Conservation (phyloP, 129 eudicot species). For the Saussurea involucrata region DNA sequence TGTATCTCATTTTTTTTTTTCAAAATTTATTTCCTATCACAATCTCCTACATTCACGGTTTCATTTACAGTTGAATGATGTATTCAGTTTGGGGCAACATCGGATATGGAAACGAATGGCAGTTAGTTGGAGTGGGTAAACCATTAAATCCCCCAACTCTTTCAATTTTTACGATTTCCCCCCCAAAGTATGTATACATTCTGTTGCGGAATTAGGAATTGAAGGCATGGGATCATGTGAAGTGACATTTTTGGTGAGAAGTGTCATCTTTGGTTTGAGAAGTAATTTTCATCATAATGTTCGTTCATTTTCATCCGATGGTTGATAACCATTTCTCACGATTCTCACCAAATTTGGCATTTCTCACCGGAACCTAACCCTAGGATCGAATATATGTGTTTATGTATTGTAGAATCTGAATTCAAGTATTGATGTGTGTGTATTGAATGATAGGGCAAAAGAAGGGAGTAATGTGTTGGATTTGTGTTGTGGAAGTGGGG, state of each 20-base stretch:
- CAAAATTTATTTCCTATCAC: neutral
- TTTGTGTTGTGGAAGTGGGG: slow-evolving; percentile 98
- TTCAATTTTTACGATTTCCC: neutral
- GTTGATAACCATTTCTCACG: no score
- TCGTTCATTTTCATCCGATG: no score
- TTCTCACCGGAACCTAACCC: no score
- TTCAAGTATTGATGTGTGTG: neutral
- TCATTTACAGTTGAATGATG: slow-evolving; percentile 63
- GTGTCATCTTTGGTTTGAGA: no score
- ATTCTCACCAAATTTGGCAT: no score
- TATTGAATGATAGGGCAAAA: slow-evolving; percentile 53
- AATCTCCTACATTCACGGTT: neutral
- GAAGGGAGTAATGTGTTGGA: slow-evolving; percentile 79
- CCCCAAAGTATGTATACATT: neutral
- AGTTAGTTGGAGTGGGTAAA: slow-evolving; percentile 97
- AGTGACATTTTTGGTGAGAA: no score
- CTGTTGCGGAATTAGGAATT: neutral
- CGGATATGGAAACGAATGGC: slow-evolving; percentile 93
- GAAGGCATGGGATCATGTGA: no score
- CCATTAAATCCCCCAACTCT: no score
- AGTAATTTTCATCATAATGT: no score
- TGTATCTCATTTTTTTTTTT: neutral
- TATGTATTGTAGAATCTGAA: slow-evolving; percentile 1
- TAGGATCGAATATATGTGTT: no score
- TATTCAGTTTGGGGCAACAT: slow-evolving; percentile 82